These are phyloP conservation scores for Russula brevipes DNA, from an alignment of 768 basidiomycete genomes.

Conservation along the genomic window DNA sequence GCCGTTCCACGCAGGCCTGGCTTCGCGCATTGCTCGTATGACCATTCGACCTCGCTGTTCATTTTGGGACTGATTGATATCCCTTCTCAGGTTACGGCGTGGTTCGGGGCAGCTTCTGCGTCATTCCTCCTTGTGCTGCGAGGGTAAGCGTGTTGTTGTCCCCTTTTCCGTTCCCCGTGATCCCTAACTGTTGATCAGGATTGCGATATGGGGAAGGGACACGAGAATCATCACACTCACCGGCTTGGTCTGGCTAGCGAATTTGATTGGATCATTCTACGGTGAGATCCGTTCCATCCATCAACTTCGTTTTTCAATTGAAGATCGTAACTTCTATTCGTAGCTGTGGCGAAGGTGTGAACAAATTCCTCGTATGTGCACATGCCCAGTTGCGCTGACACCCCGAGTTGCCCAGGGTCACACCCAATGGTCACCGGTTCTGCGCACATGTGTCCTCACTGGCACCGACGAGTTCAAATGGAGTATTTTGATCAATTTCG, in stretches of 20 bases:
- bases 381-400: not conserved
- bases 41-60: not conserved
- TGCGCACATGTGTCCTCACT: not conserved
- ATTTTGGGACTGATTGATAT: not conserved
- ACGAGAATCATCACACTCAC: not conserved
- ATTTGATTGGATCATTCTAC: not conserved
- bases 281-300: not conserved
- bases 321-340: not conserved
- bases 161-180: not conserved
- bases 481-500: conserved; percentile 18
- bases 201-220: conserved; percentile 23
- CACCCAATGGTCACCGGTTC: not conserved
- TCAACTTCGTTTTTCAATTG: not conserved
- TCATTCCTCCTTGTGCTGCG: conserved; percentile 22
- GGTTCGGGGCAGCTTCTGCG: conserved; percentile 7
- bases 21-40: conserved; percentile 20
- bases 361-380: not conserved
- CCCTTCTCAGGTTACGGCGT: conserved; percentile 6
- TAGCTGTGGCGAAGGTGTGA: conserved; percentile 15
- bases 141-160: conserved; percentile 1
- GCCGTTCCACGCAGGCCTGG: conserved; percentile 3
- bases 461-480: conserved; percentile 1
- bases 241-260: not conserved
- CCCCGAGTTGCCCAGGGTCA: conserved; percentile 5
- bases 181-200: not conserved